Base-by-base conservation (phyloP, 805 yeast genomes). In the Wickerhamomyces sydowiorum region DNA sequence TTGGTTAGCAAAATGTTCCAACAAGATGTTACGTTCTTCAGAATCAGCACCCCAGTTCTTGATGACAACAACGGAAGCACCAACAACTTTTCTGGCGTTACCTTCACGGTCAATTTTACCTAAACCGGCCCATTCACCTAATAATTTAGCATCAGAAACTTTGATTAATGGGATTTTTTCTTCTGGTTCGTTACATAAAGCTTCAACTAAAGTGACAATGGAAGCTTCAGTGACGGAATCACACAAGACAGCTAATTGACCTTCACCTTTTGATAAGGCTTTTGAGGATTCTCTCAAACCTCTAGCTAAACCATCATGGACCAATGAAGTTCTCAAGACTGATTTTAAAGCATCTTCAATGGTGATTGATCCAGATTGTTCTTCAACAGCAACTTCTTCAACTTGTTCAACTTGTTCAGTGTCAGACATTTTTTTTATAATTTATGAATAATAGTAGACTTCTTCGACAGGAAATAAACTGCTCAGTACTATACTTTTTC, bases 91-190 rank as follows among this genome's bases (percentile, higher is more conserved):
- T 82, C 97, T 89, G 77, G 98, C 96, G 81, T 91, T 89, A 78
- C 99, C 99, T 66, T 93, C 98, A 78, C 96, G 88, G 95, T 93
- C 98, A 66, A 91, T 83, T 78, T 89, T 88, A 80, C 96, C 93
- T 63, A 93, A 81, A 86, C 99, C 99, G 67, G 98, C 98, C 99
- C 99, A 93, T 82, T 93, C 98, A 82, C 99, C 99, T 70, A 93
- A 83, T 80, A 88, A 86, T 85, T 93, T 93, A 69, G 98, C 96
- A 70, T 93, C 99, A 64, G 98, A 86, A 63, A 93, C 98, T 86
- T 93, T 93, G 85, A 93, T 86, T 75, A 93, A 80, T 65, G 99
- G 98, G 61, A 91, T 88, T 78, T 87, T 86, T 75, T 82, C 80
- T 70, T 87, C 96, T 67, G 95, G 88, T 76, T 88, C 96, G 80